Percentiles rank a stretch among this genome's conserved stretches.
These are phyloP conservation scores for Candida albicans DNA, from an alignment of 1,139 yeast genomes.

Conservation along the genomic window DNA sequence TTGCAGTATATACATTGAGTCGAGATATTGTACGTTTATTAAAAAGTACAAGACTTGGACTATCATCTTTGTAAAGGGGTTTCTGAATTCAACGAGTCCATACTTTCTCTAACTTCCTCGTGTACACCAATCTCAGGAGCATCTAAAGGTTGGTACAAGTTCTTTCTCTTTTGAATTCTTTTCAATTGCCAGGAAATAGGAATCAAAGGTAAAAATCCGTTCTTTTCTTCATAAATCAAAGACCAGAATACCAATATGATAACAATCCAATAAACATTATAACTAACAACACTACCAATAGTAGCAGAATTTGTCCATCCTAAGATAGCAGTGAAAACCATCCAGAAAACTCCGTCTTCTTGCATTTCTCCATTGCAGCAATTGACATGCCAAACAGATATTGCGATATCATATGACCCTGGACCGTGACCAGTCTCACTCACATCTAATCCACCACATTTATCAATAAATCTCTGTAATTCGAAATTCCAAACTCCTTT, in stretches of 20 bases:
- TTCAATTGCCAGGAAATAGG: slow-evolving; percentile 58
- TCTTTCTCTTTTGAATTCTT: slow-evolving; percentile 48
- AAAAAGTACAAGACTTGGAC: background rate
- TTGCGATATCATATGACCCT: slow-evolving; percentile 43
- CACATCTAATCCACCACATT: slow-evolving; percentile 46
- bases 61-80: slow-evolving; percentile 23
- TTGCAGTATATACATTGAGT: no score
- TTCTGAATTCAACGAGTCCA: slow-evolving; percentile 27
- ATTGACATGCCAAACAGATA: slow-evolving; percentile 42
- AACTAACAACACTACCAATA: slow-evolving; percentile 43
- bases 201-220: slow-evolving; percentile 37
- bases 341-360: slow-evolving; percentile 47
- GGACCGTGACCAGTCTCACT: slow-evolving; percentile 52
- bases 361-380: slow-evolving; percentile 48
- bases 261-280: slow-evolving; percentile 39
- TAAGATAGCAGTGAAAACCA: slow-evolving; percentile 45
- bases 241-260: slow-evolving; percentile 25
- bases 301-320: slow-evolving; percentile 55
- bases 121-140: slow-evolving; percentile 11
- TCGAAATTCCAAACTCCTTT: slow-evolving; percentile 50
- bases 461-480: slow-evolving; percentile 39
- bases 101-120: slow-evolving; percentile 20
- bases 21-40: background rate
- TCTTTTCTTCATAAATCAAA: slow-evolving; percentile 32
- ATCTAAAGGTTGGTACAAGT: slow-evolving; percentile 11